Evolutionary conservation across 305 asterid genomes (phyloP).

Genomic region (Lippia alba): DNA sequence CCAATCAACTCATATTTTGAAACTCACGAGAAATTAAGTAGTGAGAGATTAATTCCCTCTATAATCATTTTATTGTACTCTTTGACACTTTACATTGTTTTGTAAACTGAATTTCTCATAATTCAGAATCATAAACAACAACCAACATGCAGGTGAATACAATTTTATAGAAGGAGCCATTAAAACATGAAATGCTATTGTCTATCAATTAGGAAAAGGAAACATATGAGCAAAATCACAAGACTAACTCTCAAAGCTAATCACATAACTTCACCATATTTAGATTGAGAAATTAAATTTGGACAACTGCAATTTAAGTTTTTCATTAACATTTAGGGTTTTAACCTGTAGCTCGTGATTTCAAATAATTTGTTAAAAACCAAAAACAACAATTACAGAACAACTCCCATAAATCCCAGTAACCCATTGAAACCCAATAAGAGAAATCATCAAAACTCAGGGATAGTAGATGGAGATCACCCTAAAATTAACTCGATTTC

Average conservation of each 20-base stretch:
- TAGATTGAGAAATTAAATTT: too few relatives aligned
- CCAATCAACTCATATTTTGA: not conserved
- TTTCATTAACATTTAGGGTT: slow-evolving; percentile 2
- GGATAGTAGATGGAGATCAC: too few relatives aligned
- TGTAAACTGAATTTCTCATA: not conserved
- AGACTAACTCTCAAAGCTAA: not conserved
- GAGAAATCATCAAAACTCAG: too few relatives aligned
- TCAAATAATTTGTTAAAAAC: too few relatives aligned
- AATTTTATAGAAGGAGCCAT: not conserved
- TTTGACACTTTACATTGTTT: not conserved
- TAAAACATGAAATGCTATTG: not conserved
- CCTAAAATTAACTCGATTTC: too few relatives aligned
- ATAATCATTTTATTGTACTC: slow-evolving; percentile 2
- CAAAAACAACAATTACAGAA: too few relatives aligned
- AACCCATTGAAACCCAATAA: too few relatives aligned
- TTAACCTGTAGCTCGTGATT: too few relatives aligned
- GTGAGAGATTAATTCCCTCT: not conserved
- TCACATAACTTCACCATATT: too few relatives aligned
- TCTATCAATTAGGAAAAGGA: not conserved
- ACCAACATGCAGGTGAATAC: not conserved
- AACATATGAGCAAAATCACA: too few relatives aligned
- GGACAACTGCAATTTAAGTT: not conserved
- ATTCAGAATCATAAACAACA: not conserved
- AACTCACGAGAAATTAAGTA: slow-evolving; percentile 9
- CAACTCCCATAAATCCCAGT: too few relatives aligned